Percentiles rank a stretch among this genome's conserved stretches.
phyloP scores from a whole-genome alignment of 768 basidiomycete species.

The Nidularia sp. region DNA sequence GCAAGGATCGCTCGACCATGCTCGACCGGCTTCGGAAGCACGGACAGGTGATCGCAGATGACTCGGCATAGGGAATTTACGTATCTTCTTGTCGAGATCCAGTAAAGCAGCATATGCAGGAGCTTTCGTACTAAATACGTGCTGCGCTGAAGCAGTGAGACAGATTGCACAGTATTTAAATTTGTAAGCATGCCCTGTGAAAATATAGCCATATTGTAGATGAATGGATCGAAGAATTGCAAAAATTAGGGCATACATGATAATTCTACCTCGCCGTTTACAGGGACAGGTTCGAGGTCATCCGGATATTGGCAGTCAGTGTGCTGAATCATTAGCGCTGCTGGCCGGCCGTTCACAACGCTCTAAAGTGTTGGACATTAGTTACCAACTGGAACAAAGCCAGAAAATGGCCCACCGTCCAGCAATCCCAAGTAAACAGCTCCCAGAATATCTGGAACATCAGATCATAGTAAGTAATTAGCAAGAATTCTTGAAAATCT shows the following conservation, averaged over 20 bases:
- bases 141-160: conserved; percentile 37
- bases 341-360: conserved; percentile 47
- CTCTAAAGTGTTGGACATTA: conserved; percentile 21
- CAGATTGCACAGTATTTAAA: conserved; percentile 40
- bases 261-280: conserved; percentile 29
- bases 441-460: conserved; percentile 46
- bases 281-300: conserved; percentile 28
- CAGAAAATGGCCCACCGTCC: conserved; percentile 30
- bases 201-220: not conserved
- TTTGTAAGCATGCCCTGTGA: conserved; percentile 40
- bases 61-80: conserved; percentile 42
- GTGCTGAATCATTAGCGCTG: conserved; percentile 39
- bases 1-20: conserved; percentile 35
- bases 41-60: conserved; percentile 35
- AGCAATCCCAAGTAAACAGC: conserved; percentile 43
- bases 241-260: conserved; percentile 31
- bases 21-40: conserved; percentile 18
- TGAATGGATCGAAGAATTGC: not conserved
- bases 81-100: conserved; percentile 46
- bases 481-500: not conserved
- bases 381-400: not conserved
- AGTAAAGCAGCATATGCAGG: conserved; percentile 40
- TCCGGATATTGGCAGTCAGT: conserved; percentile 51
- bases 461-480: conserved; percentile 1
- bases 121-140: conserved; percentile 31